Conservation (phyloP, 73 alveolate genomes). For the Effrenium voratum region DNA sequence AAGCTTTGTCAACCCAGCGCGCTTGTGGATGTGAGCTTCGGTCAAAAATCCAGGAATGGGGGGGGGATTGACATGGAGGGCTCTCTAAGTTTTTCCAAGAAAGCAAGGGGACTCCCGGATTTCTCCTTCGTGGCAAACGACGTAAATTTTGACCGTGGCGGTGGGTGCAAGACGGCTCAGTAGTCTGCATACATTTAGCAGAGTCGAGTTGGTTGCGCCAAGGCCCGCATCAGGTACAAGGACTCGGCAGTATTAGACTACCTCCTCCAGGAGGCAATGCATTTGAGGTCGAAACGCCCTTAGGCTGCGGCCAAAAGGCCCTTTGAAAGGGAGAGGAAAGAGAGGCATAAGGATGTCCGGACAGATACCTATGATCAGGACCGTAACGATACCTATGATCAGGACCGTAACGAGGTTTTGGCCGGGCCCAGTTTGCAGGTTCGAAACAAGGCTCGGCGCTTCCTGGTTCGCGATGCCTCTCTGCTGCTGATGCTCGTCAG, state of each 20-base stretch:
- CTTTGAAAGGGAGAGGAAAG: too few relatives aligned
- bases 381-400: background rate
- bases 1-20: too few relatives aligned
- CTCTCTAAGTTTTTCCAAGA: too few relatives aligned
- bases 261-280: constrained; percentile 61
- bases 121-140: background rate
- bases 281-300: too few relatives aligned
- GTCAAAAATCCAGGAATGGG: too few relatives aligned
- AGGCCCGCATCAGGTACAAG: constrained; percentile 87
- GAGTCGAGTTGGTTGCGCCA: too few relatives aligned
- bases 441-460: constrained; percentile 70
- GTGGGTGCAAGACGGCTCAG: background rate
- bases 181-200: background rate
- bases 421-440: background rate
- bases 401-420: background rate
- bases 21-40: too few relatives aligned
- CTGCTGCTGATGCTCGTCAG: constrained; percentile 24
- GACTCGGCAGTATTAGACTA: constrained; percentile 82
- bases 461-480: constrained; percentile 53
- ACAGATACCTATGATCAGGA: too few relatives aligned
- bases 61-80: too few relatives aligned
- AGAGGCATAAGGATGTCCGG: too few relatives aligned
- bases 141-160: background rate
- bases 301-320: too few relatives aligned
- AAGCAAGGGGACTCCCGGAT: too few relatives aligned